phyloP scores from a whole-genome alignment of 768 basidiomycete species.

The Lactarius tabidus region DNA sequence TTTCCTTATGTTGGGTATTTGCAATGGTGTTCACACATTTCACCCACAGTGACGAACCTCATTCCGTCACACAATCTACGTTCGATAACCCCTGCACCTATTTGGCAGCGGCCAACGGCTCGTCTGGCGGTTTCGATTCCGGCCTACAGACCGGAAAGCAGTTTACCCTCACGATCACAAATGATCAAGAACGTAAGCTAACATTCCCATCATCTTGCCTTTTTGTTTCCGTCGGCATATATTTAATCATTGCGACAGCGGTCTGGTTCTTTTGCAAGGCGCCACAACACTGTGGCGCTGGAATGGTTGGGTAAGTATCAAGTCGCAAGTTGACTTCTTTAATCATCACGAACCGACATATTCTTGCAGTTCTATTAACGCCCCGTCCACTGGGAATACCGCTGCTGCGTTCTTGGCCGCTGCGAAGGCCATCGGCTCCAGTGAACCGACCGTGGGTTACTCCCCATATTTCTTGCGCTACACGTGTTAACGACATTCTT shows the following conservation, averaged over 20 bases:
- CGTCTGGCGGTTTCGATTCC: slow-evolving; percentile 48
- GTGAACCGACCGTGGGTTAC: slow-evolving; percentile 36
- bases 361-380: slow-evolving; percentile 40
- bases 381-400: slow-evolving; percentile 43
- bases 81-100: slow-evolving; percentile 34
- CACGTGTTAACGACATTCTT: neutral
- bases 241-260: slow-evolving; percentile 32
- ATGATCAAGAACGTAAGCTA: slow-evolving; percentile 43
- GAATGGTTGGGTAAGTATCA: slow-evolving; percentile 43
- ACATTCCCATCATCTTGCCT: neutral
- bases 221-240: neutral
- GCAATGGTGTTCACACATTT: neutral
- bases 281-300: slow-evolving; percentile 44
- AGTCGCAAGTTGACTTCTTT: neutral
- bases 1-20: too few relatives aligned
- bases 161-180: slow-evolving; percentile 48
- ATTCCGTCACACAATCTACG: slow-evolving; percentile 35
- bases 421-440: slow-evolving; percentile 37
- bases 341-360: neutral
- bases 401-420: slow-evolving; percentile 40
- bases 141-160: slow-evolving; percentile 39
- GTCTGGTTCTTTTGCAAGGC: slow-evolving; percentile 58
- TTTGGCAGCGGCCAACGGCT: slow-evolving; percentile 38
- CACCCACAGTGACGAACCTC: slow-evolving; percentile 14
- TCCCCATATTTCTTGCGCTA: neutral